phyloP scores from a whole-genome alignment of 495 filamentous ascomycete genomes.

The Podospora anserina region DNA sequence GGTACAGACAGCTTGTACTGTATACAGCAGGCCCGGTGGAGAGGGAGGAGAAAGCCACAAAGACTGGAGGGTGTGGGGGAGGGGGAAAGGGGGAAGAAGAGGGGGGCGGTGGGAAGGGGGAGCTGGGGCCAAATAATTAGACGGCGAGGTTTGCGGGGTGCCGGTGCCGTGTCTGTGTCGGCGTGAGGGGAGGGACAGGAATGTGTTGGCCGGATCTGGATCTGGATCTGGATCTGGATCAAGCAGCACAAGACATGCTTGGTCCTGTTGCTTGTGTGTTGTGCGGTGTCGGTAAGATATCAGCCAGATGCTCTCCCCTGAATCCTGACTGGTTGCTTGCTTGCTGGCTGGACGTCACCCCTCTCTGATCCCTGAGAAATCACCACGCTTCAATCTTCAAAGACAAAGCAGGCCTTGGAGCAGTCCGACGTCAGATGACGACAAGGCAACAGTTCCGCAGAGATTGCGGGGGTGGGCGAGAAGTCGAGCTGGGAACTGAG shows the following conservation, averaged over 20 bases:
- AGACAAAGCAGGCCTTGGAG: not conserved
- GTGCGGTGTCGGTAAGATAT: conserved; percentile 7
- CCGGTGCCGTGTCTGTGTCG: conserved; percentile 13
- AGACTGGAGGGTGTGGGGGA: not conserved
- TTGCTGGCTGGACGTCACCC: not conserved
- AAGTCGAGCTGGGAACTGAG: not conserved
- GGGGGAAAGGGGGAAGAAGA: conserved; percentile 21
- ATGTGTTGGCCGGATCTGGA: not conserved
- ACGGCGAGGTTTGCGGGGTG: conserved; percentile 28
- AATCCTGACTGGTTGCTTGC: not conserved
- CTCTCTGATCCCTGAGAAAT: not conserved
- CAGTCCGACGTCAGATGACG: not conserved
- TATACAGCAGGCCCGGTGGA: conserved; percentile 22
- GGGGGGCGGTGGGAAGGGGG: conserved; percentile 12
- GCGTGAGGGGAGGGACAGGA: conserved; percentile 2
- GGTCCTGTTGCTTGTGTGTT: conserved; percentile 14
- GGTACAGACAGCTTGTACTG: conserved; percentile 22
- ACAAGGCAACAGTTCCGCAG: not conserved
- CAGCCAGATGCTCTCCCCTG: not conserved
- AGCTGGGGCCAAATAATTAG: conserved; percentile 19
- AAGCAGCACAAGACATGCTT: conserved; percentile 26
- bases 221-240: conserved; percentile 1
- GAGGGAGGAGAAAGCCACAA: conserved; percentile 8
- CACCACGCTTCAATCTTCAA: not conserved
- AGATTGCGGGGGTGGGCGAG: not conserved